Conservation (phyloP, 441 rosid species). For the Isatis lusitanica region DNA sequence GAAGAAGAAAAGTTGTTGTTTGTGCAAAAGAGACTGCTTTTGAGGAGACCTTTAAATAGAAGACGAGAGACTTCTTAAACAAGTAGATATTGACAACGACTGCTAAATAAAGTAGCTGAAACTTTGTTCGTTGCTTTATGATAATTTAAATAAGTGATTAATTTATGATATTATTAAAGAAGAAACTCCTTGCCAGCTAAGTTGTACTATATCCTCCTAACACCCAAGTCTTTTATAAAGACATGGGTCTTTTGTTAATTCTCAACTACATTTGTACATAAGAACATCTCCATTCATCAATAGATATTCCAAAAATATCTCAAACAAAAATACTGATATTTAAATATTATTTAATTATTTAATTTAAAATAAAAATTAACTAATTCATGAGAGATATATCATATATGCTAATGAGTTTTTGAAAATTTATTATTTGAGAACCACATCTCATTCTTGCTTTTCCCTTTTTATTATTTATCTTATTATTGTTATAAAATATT, state of each 20-base stretch:
- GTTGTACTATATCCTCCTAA: conserved; percentile 18
- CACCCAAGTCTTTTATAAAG: neutral
- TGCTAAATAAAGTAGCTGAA: conserved; percentile 18
- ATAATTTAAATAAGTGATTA: conserved; percentile 1
- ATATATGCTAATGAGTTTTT: too few species aligned
- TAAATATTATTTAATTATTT: too few species aligned
- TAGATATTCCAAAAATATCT: too few species aligned
- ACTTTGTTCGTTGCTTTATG: neutral
- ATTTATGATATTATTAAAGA: neutral
- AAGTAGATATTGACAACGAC: conserved; percentile 32
- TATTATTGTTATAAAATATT: too few species aligned
- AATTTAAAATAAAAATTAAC: too few species aligned
- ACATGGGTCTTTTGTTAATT: conserved; percentile 7
- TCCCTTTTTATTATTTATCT: too few species aligned
- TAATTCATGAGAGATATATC: too few species aligned
- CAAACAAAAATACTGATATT: too few species aligned
- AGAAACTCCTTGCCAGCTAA: conserved; percentile 33
- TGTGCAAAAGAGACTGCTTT: conserved; percentile 6
- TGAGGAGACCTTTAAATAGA: conserved; percentile 7
- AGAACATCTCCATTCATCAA: too few species aligned
- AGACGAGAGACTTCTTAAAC: conserved; percentile 17
- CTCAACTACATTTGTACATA: too few species aligned
- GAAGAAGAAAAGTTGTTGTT: neutral
- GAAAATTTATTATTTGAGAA: too few species aligned
- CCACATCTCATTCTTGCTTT: too few species aligned